Evolutionary conservation across 306 rosid genomes (phyloP).

Genomic region (Ammopiptanthus mongolicus): DNA sequence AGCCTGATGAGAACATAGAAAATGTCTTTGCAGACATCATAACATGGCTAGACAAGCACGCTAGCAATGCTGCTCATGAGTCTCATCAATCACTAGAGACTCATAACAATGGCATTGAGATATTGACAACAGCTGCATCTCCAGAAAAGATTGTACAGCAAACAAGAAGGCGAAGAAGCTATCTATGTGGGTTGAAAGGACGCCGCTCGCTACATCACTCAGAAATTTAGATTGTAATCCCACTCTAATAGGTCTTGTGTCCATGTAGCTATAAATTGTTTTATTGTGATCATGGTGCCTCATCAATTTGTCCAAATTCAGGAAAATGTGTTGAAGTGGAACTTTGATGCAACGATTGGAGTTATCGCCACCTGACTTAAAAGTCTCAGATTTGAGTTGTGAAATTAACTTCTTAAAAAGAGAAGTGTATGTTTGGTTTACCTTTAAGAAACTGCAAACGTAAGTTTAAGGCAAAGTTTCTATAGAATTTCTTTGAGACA

Average conservation of each 20-base stretch:
- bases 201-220: conserved; percentile 41
- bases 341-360: too few relatives aligned
- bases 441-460: too few relatives aligned
- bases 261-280: neutral
- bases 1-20: conserved; percentile 74
- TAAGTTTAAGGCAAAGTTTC: too few relatives aligned
- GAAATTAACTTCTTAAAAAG: too few relatives aligned
- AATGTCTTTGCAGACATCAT: conserved; percentile 63
- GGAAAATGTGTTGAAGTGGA: too few relatives aligned
- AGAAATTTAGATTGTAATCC: conserved; percentile 28
- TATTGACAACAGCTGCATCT: conserved; percentile 13
- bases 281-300: neutral
- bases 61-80: neutral
- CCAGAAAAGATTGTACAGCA: neutral
- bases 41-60: conserved; percentile 60
- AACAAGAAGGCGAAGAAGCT: conserved; percentile 24
- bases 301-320: neutral
- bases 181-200: conserved; percentile 70
- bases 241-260: neutral
- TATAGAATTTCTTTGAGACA: too few relatives aligned
- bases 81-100: conserved; percentile 2
- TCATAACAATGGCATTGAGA: neutral
- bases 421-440: too few relatives aligned
- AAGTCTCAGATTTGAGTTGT: too few relatives aligned
- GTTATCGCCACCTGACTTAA: too few relatives aligned